Conservation (phyloP, 2,329 filamentous ascomycete species). For the Mycosphaerella arachidis region DNA sequence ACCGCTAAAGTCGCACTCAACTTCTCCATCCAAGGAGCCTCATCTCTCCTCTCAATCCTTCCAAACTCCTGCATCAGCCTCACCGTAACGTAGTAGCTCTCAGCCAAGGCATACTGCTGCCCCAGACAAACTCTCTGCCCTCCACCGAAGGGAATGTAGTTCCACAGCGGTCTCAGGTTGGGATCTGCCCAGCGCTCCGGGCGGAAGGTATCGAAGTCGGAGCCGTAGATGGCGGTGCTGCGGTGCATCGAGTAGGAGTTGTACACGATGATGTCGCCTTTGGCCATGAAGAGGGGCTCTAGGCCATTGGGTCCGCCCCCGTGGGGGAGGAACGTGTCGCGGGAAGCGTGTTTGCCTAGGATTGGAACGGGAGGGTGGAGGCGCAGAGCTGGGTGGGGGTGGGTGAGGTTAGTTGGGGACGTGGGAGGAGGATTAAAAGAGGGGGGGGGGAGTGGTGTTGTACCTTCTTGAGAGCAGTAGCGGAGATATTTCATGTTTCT, state of each 20-base stretch:
- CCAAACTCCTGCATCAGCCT: constrained; percentile 40
- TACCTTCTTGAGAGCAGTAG: constrained; percentile 58
- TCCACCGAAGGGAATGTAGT: constrained; percentile 28
- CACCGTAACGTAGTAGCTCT: constrained; percentile 43
- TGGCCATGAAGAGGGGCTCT: constrained; percentile 48
- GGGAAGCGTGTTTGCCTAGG: constrained; percentile 67
- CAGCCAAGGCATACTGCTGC: constrained; percentile 44
- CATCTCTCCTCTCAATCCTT: constrained; percentile 2
- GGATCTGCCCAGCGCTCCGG: constrained; percentile 11
- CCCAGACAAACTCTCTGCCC: constrained; percentile 43
- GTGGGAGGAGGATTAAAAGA: background rate
- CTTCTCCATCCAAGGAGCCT: background rate
- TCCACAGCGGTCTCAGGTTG: constrained; percentile 18
- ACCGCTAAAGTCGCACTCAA: too few species aligned
- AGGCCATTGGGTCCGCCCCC: constrained; percentile 50
- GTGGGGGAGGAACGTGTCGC: constrained; percentile 67
- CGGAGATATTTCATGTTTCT: constrained; percentile 34
- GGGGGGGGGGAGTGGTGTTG: constrained; percentile 1
- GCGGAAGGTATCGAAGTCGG: constrained; percentile 9
- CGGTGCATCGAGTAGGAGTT: constrained; percentile 26
- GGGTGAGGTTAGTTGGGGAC: too few species aligned
- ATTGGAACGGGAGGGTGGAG: constrained; percentile 72
- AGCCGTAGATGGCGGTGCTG: constrained; percentile 5
- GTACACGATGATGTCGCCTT: constrained; percentile 26
- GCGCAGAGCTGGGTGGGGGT: constrained; percentile 44